These are phyloP conservation scores for Ottelia alismoides DNA, from an alignment of 106 monocot species.

Conservation along the genomic window DNA sequence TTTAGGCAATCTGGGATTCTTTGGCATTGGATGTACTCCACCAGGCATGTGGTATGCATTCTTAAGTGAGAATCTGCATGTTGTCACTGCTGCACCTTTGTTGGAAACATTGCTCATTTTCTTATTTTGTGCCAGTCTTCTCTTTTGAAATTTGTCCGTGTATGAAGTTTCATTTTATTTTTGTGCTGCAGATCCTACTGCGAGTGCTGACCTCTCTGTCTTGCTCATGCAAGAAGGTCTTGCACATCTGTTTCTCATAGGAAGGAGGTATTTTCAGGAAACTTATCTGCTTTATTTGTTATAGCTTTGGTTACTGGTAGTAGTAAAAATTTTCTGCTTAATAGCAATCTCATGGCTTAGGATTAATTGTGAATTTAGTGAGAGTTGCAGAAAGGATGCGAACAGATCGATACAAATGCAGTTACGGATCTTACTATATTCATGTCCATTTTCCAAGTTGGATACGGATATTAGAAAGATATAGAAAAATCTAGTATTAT, in stretches of 20 bases:
- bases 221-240: conserved; percentile 99
- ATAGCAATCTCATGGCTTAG: no score
- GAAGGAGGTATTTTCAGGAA: conserved; percentile 48
- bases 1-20: conserved; percentile 85
- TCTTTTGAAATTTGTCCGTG: no score
- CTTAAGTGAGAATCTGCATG: neutral
- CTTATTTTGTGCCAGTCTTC: neutral
- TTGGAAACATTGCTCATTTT: neutral
- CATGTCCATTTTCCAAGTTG: no score
- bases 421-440: no score
- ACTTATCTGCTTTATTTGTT: neutral
- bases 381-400: no score
- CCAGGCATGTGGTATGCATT: conserved; percentile 74
- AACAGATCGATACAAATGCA: no score
- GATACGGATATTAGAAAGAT: no score
- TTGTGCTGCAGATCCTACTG: conserved; percentile 78
- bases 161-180: neutral
- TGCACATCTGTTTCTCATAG: conserved; percentile 82
- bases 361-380: no score
- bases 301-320: neutral
- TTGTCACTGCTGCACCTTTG: neutral
- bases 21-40: conserved; percentile 69
- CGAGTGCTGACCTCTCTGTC: conserved; percentile 95
- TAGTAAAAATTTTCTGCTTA: no score
- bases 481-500: no score